Evolutionary conservation across 257 asterid species (phyloP).

Genomic region (Fraxinus pennsylvanica): DNA sequence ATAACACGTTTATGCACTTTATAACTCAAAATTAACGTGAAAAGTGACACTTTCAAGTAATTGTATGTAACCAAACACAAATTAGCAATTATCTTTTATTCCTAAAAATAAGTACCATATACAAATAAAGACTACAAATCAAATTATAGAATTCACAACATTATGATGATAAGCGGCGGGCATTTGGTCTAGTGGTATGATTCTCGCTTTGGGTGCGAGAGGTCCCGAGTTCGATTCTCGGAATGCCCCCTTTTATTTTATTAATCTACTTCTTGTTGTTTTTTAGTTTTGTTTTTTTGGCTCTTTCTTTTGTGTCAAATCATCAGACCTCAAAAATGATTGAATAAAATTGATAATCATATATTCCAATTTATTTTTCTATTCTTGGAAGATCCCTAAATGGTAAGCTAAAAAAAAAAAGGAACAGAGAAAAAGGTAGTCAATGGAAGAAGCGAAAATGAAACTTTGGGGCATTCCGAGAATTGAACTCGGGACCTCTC

Average conservation of each 20-base stretch:
- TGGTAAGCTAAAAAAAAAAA: background rate
- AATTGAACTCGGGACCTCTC: conserved; percentile 89
- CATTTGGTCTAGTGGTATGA: conserved; percentile 59
- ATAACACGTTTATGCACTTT: too few species aligned
- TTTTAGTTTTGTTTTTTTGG: too few species aligned
- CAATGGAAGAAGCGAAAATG: background rate
- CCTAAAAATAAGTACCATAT: too few species aligned
- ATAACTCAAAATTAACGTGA: too few species aligned
- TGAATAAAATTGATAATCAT: background rate
- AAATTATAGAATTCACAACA: too few species aligned
- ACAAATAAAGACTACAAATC: too few species aligned
- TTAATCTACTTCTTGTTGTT: too few species aligned
- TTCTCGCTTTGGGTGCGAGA: conserved; percentile 55
- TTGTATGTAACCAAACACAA: too few species aligned
- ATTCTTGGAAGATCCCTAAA: background rate
- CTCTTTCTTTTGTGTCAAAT: background rate
- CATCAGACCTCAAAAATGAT: background rate
- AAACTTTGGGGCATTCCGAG: conserved; percentile 65
- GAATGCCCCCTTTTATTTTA: conserved; percentile 38
- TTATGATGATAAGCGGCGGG: conserved; percentile 6
- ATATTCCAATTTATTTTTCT: background rate
- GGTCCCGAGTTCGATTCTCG: conserved; percentile 52
- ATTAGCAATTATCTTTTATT: too few species aligned
- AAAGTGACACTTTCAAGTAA: too few species aligned
- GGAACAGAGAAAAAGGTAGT: background rate